Conservation (phyloP, 495 filamentous ascomycete species). For the Neurospora hispaniola region DNA sequence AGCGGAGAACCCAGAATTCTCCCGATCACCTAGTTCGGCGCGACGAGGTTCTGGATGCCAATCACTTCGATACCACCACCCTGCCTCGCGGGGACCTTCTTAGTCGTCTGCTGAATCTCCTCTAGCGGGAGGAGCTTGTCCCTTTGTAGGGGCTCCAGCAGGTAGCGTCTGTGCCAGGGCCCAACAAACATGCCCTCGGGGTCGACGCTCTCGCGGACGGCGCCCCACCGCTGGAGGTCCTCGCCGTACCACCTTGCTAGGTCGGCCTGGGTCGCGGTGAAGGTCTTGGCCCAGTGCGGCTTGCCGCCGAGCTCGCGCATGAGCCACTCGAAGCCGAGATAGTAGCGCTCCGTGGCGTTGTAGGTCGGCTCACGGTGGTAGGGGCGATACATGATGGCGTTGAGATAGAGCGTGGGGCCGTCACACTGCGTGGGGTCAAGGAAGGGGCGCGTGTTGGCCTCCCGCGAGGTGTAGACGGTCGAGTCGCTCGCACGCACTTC, state of each 20-base stretch:
- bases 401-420: slow-evolving; percentile 82
- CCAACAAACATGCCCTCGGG: slow-evolving; percentile 86
- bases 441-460: slow-evolving; percentile 49
- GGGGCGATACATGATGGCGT: slow-evolving; percentile 89
- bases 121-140: slow-evolving; percentile 24
- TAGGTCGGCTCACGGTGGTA: slow-evolving; percentile 75
- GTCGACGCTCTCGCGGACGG: slow-evolving; percentile 64
- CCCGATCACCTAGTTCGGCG: slow-evolving; percentile 12
- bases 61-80: slow-evolving; percentile 19
- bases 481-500: slow-evolving; percentile 85
- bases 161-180: slow-evolving; percentile 69
- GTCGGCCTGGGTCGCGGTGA: slow-evolving; percentile 48
- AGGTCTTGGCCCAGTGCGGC: slow-evolving; percentile 98
- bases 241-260: slow-evolving; percentile 43
- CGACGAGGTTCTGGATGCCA: slow-evolving; percentile 14
- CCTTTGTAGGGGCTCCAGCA: slow-evolving; percentile 38
- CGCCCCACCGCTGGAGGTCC: slow-evolving; percentile 51
- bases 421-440: slow-evolving; percentile 58
- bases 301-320: slow-evolving; percentile 86
- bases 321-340: slow-evolving; percentile 88
- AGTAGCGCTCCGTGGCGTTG: slow-evolving; percentile 55
- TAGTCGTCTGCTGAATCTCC: slow-evolving; percentile 21
- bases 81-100: background rate
- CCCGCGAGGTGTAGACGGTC: slow-evolving; percentile 29
- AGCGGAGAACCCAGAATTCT: background rate